A percentile compares a stretch with the other conserved stretches of the same genome.
Conservation (phyloP, 2,329 filamentous ascomycete species). For the Coleophoma cylindrospora region DNA sequence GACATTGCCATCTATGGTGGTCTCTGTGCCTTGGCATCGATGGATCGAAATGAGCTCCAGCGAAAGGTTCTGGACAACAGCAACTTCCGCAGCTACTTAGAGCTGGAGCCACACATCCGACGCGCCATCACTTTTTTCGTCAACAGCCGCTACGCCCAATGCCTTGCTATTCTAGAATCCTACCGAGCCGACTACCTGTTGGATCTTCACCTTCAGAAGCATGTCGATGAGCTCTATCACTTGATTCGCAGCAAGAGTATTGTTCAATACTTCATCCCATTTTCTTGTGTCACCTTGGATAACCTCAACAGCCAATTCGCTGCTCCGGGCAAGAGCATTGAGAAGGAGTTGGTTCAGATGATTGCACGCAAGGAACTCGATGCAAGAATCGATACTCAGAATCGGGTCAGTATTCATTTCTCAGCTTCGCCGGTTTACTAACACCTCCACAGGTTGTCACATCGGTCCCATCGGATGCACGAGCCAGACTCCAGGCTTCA, state of each 20-base stretch:
- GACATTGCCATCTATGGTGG: constrained; percentile 91
- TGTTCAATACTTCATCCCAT: constrained; percentile 86
- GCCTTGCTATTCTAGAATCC: constrained; percentile 74
- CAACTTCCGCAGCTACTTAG: constrained; percentile 80
- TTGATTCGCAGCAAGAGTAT: constrained; percentile 87
- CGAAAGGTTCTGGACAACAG: constrained; percentile 71
- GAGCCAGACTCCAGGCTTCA: constrained; percentile 64
- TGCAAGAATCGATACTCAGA: constrained; percentile 80
- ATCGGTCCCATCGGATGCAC: constrained; percentile 60
- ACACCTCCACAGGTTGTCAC: constrained; percentile 57
- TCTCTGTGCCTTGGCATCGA: constrained; percentile 82
- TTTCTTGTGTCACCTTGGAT: constrained; percentile 77
- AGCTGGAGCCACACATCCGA: constrained; percentile 89
- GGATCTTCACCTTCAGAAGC: constrained; percentile 76
- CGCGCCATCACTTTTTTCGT: constrained; percentile 88
- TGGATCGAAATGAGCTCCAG: constrained; percentile 75
- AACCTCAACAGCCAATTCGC: constrained; percentile 77
- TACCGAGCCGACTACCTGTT: constrained; percentile 85
- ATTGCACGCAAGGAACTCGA: constrained; percentile 69
- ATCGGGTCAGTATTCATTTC: constrained; percentile 47
- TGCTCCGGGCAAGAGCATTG: constrained; percentile 54
- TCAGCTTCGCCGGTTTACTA: neutral
- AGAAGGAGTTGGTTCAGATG: constrained; percentile 72
- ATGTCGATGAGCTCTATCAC: constrained; percentile 66
- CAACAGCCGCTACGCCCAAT: constrained; percentile 82